phyloP scores from a whole-genome alignment of 345 rosid species.

The Linum lewisii region DNA sequence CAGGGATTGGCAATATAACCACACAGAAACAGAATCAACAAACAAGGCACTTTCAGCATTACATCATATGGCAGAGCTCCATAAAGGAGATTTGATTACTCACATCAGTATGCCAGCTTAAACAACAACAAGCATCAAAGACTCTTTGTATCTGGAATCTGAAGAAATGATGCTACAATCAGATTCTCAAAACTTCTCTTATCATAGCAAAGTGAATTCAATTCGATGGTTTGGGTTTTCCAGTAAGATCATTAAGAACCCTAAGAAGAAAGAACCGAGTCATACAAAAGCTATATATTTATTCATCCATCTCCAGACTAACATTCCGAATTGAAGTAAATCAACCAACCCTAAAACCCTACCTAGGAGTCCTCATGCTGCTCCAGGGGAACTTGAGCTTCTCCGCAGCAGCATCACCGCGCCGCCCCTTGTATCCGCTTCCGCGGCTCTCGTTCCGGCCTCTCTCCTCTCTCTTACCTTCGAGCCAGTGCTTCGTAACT shows the following conservation, averaged over 20 bases:
- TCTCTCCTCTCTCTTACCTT: constrained; percentile 31
- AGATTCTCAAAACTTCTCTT: neutral
- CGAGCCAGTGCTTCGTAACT: constrained; percentile 77
- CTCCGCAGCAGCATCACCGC: constrained; percentile 6
- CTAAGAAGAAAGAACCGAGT: neutral
- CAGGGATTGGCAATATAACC: constrained; percentile 25
- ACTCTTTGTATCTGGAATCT: neutral
- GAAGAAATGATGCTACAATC: neutral
- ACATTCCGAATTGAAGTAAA: neutral
- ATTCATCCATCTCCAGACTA: neutral
- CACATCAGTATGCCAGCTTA: constrained; percentile 44
- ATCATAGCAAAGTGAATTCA: neutral
- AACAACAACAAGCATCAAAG: constrained; percentile 24
- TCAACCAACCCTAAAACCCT: neutral
- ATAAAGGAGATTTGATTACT: constrained; percentile 36
- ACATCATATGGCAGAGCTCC: constrained; percentile 53
- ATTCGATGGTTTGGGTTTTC: neutral
- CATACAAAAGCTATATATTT: neutral
- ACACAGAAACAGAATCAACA: constrained; percentile 34
- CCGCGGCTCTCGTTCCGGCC: constrained; percentile 16
- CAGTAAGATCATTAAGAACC: neutral
- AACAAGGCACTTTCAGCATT: constrained; percentile 39
- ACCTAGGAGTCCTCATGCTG: constrained; percentile 34
- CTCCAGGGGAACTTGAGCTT: constrained; percentile 41
- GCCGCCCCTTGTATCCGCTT: constrained; percentile 1